Conservation (phyloP, 2,329 filamentous ascomycete species). For the Talaromyces sp. region DNA sequence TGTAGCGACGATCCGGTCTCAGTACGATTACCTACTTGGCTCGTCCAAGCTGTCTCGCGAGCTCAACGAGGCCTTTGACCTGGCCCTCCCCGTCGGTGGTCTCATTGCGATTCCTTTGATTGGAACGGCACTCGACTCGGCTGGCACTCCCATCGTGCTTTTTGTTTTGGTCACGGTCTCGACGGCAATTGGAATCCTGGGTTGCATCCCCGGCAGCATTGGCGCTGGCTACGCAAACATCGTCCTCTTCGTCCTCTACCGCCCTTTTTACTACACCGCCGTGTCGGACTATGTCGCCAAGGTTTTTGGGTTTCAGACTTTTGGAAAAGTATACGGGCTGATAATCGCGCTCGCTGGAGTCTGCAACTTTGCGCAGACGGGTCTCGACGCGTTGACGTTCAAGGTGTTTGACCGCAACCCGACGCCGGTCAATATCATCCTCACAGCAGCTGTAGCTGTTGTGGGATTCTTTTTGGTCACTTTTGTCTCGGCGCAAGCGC, state of each 20-base stretch:
- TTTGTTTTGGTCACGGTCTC: conserved; percentile 63
- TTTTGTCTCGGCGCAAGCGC: conserved; percentile 50
- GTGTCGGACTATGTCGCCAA: conserved; percentile 86
- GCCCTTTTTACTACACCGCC: conserved; percentile 82
- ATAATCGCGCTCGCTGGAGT: conserved; percentile 82
- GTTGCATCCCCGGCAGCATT: conserved; percentile 64
- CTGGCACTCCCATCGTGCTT: conserved; percentile 66
- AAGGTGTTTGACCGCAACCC: conserved; percentile 65
- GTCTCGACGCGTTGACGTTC: conserved; percentile 72
- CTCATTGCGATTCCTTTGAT: conserved; percentile 83
- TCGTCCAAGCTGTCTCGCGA: conserved; percentile 55
- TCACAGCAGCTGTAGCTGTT: conserved; percentile 56
- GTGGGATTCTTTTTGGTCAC: conserved; percentile 61
- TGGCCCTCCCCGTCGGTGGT: conserved; percentile 77
- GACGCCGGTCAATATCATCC: conserved; percentile 66
- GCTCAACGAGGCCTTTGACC: conserved; percentile 80
- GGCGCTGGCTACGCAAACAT: conserved; percentile 69
- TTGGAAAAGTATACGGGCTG: conserved; percentile 88
- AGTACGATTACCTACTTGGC: conserved; percentile 71
- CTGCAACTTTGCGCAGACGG: conserved; percentile 77
- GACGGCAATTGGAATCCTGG: conserved; percentile 69
- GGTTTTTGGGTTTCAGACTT: conserved; percentile 86
- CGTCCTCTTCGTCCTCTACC: conserved; percentile 72
- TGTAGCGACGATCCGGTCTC: conserved; percentile 75
- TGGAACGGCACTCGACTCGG: conserved; percentile 70